A percentile compares a stretch with the other conserved stretches of the same genome.
These are phyloP conservation scores for Pontederia paniculata DNA, from an alignment of 176 grass and related monocot genomes.

Conservation along the genomic window DNA sequence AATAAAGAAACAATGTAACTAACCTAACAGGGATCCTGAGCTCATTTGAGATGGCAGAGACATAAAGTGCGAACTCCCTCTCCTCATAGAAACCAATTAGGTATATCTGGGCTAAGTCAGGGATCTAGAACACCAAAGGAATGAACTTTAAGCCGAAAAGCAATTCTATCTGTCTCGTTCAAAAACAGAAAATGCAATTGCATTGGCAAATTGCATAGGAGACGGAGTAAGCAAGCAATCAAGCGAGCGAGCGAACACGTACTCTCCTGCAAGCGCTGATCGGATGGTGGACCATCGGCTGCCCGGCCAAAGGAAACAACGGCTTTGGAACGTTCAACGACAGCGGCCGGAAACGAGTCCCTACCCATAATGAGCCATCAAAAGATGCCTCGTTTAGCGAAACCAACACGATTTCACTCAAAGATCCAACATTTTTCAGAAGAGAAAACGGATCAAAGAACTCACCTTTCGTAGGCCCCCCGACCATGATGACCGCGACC, in stretches of 20 bases:
- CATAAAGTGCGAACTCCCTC: slow-evolving; percentile 87
- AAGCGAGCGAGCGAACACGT: not conserved
- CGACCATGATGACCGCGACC: slow-evolving; percentile 98
- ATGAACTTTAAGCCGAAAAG: slow-evolving; percentile 19
- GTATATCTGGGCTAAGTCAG: slow-evolving; percentile 93
- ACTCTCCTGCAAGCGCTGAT: slow-evolving; percentile 80
- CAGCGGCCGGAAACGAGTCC: slow-evolving; percentile 84
- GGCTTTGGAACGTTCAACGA: slow-evolving; percentile 98
- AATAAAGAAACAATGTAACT: slow-evolving; percentile 4
- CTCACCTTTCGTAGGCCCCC: slow-evolving; percentile 83
- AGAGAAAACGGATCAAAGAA: not conserved
- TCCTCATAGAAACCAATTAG: slow-evolving; percentile 96
- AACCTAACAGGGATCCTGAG: slow-evolving; percentile 91
- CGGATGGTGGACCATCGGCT: slow-evolving; percentile 95
- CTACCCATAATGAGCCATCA: slow-evolving; percentile 27
- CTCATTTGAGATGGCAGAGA: slow-evolving; percentile 93
- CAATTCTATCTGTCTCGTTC: too few relatives aligned
- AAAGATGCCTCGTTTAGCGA: not conserved
- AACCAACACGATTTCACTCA: slow-evolving; percentile 4
- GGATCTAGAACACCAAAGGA: slow-evolving; percentile 48
- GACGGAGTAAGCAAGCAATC: not conserved
- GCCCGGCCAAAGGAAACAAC: slow-evolving; percentile 86
- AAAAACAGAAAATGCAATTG: not conserved
- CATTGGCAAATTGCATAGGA: not conserved
- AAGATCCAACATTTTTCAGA: not conserved